Percentiles rank a stretch among this genome's conserved stretches.
Conservation (phyloP, 2,329 filamentous ascomycete genomes). For the Rhynchosporium agropyri region DNA sequence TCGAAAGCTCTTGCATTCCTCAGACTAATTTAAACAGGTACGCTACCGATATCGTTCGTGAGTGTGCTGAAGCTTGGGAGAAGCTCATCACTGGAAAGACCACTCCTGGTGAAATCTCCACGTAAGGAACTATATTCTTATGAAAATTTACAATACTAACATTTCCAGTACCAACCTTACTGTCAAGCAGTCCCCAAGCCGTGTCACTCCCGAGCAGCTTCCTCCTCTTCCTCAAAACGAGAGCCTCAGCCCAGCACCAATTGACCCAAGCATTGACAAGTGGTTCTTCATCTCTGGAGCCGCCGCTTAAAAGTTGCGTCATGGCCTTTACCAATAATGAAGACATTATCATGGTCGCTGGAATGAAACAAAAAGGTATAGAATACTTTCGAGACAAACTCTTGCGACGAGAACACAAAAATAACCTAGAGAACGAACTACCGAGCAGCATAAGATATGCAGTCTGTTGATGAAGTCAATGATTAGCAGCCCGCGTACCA, state of each 20-base stretch:
- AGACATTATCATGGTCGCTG: constrained; percentile 22
- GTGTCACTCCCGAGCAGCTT: constrained; percentile 69
- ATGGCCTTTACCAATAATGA: constrained; percentile 14
- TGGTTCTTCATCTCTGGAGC: constrained; percentile 99
- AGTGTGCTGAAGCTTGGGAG: constrained; percentile 97
- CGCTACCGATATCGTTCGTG: constrained; percentile 90
- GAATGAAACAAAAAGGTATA: constrained; percentile 24
- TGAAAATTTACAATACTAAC: constrained; percentile 39
- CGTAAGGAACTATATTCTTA: constrained; percentile 60
- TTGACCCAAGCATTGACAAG: constrained; percentile 97
- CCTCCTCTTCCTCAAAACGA: constrained; percentile 77
- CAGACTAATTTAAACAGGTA: constrained; percentile 58
- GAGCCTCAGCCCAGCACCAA: constrained; percentile 81
- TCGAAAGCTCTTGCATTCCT: background rate
- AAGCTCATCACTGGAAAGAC: constrained; percentile 92
- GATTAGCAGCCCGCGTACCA: too few species aligned
- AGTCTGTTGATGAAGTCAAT: background rate
- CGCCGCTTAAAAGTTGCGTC: constrained; percentile 63
- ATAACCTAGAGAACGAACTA: constrained; percentile 15
- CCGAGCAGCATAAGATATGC: background rate
- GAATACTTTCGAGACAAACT: constrained; percentile 22
- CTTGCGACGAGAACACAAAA: constrained; percentile 13
- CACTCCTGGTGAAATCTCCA: constrained; percentile 72
- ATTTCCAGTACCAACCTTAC: constrained; percentile 75
- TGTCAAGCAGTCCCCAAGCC: constrained; percentile 72